Conservation (phyloP, 371 early-diverging fungal genomes). For the Apophysomyces trapeziformis region DNA sequence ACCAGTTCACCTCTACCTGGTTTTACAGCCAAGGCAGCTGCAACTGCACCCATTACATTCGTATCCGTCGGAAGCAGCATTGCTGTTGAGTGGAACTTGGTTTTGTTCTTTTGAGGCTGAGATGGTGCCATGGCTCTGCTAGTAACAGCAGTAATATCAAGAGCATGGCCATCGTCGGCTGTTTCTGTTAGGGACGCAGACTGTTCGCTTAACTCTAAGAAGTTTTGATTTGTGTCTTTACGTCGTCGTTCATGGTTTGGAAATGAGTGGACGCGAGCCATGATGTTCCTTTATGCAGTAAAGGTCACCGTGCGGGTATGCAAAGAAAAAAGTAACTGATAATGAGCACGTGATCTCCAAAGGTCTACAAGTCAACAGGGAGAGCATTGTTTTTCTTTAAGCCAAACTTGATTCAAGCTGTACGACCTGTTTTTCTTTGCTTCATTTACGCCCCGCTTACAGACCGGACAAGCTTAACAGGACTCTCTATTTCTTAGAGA, state of each 20-base stretch:
- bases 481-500: too few species aligned
- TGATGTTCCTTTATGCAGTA: constrained; percentile 13
- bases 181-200: background rate
- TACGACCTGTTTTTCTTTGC: too few species aligned
- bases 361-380: too few species aligned
- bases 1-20: constrained; percentile 11
- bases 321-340: background rate
- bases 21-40: constrained; percentile 15
- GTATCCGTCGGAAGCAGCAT: background rate
- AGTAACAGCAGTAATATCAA: background rate
- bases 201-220: background rate
- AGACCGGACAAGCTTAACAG: too few species aligned
- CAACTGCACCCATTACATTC: constrained; percentile 13
- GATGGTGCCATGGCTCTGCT: constrained; percentile 7
- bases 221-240: background rate
- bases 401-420: too few species aligned
- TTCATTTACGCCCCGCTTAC: too few species aligned
- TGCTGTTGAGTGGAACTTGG: background rate
- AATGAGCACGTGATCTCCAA: too few species aligned
- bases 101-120: constrained; percentile 1
- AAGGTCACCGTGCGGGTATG: background rate
- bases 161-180: background rate
- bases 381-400: too few species aligned
- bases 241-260: constrained; percentile 5
- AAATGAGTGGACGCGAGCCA: constrained; percentile 16